These are phyloP conservation scores for Annulohypoxylon nitens DNA, from an alignment of 495 filamentous ascomycete genomes.

Conservation along the genomic window DNA sequence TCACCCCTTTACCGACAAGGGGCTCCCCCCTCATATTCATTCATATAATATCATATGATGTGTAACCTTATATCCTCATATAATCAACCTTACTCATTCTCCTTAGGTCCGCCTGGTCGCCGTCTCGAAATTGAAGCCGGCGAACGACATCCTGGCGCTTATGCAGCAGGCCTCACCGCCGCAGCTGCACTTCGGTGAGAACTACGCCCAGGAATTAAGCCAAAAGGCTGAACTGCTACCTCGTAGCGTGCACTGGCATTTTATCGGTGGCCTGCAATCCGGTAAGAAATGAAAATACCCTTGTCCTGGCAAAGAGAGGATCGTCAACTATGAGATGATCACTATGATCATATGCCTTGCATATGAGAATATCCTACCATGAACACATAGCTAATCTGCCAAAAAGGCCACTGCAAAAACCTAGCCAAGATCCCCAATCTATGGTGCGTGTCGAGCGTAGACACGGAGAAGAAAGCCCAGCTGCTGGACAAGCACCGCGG, in stretches of 20 bases:
- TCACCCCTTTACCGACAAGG: background rate
- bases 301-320: background rate
- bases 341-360: no score
- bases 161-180: constrained; percentile 67
- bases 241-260: constrained; percentile 87
- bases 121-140: constrained; percentile 94
- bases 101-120: constrained; percentile 85
- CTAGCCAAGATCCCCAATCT: constrained; percentile 89
- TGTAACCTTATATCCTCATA: background rate
- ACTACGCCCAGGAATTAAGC: constrained; percentile 92
- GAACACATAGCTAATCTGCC: constrained; percentile 21
- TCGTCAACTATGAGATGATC: no score
- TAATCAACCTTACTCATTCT: constrained; percentile 2
- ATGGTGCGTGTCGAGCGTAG: constrained; percentile 93
- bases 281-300: constrained; percentile 51
- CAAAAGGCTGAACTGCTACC: constrained; percentile 88
- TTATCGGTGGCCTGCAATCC: constrained; percentile 90
- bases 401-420: constrained; percentile 84
- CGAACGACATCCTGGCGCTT: constrained; percentile 86
- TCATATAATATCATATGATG: background rate
- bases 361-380: background rate
- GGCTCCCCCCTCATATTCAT: background rate
- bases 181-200: constrained; percentile 93
- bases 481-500: constrained; percentile 82
- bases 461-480: constrained; percentile 86